Evolutionary conservation across 345 rosid species (phyloP), one percentile per base, ranked within the genome.

Genomic region (Pseudoturritis turrita): DNA sequence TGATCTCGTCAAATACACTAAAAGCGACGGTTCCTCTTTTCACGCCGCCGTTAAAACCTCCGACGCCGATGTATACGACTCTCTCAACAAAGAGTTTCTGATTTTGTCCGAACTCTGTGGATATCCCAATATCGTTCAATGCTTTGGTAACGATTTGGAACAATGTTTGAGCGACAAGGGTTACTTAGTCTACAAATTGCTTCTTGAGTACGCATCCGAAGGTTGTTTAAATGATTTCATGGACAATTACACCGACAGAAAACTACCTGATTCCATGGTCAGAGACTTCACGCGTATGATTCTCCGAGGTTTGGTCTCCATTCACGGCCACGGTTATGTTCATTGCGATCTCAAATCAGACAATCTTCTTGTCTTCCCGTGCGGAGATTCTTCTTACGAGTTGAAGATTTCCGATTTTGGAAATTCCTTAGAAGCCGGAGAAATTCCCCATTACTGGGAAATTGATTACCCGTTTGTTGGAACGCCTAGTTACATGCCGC

Each of bases 341-440:
- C 68, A 44, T 8, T 17, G 50, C 22, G 50, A 44, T 17, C 19
- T 44, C 10, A 44, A 44, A 44, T 6, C 54, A 3, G 44, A 10
- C 15, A 47, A 64, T 35, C n/a, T 64, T 1, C 43, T 64, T 4
- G 43, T 64, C 10, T 64, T 64, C 41, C 44, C 44, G 4, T 41
- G 1, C 3, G 7, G 5, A 1, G 6, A 29, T 35, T 41, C 66
- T 36, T 43, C 67, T 1, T 23, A 22, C 37, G 53, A 43, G n/a
- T 8, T 62, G 4, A 62, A 62, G 53, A 41, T 62, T 26, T 25
- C 39, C 2, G 67, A 62, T 26, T 62, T 62, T n/a, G 67, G 67
- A 14, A 44, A 44, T 22, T 6, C 45, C 2, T 41, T 23, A 7
- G 17, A 21, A 17, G 19, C 1, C 5, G 63, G 51, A 22, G 12